Base-by-base conservation (phyloP, 208 protist genomes). In the Wallacemonas sp. region DNA sequence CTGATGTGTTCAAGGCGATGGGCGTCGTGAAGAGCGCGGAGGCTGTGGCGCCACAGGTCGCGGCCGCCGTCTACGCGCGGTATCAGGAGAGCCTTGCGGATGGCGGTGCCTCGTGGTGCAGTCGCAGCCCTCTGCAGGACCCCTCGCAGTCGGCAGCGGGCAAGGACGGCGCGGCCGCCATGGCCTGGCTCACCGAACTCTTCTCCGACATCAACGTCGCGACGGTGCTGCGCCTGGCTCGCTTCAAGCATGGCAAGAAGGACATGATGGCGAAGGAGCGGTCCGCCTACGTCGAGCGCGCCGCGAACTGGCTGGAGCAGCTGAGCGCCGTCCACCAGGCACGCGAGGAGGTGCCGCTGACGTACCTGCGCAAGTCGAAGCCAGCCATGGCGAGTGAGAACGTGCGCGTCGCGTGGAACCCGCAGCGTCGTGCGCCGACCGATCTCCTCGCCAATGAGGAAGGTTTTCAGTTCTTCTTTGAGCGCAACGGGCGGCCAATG, bases 281-380 rank as follows among this genome's bases (percentile, higher is more conserved):
- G n/a, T 26, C 68, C 16, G 61, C 72, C 17, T 96, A 94, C 65
- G 68, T 93, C n/a, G 27, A 58, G 49, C 87, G 90, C 23, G 80
- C 78, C 11, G 80, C 75, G 38, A 60, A 78, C 43, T 96, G 90
- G 90, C 54, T 96, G 44, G 80, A 89, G 63, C 72, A 88, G 47
- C 81, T 96, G 9, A 92, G 85, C 68, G 55, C 58, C 16, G 61
- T 52, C 0, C 78, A 85, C 36, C 78, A 78, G 30, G 38, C 14
- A 2, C 75, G 83, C 33, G 87, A 90, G 52, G 87, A 92, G 56
- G 79, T 60, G 14, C 90, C 90, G 36, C 76, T 96, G 32, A 80
- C 87, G 21, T 96, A 96, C 68, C 76, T 96, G 60, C 78, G 80
- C 38, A 96, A 96, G 70, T 93, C 87, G 0, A 74, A 76, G 30